Evolutionary conservation across 345 rosid species (phyloP).

Genomic region (Bruguiera sexangula): DNA sequence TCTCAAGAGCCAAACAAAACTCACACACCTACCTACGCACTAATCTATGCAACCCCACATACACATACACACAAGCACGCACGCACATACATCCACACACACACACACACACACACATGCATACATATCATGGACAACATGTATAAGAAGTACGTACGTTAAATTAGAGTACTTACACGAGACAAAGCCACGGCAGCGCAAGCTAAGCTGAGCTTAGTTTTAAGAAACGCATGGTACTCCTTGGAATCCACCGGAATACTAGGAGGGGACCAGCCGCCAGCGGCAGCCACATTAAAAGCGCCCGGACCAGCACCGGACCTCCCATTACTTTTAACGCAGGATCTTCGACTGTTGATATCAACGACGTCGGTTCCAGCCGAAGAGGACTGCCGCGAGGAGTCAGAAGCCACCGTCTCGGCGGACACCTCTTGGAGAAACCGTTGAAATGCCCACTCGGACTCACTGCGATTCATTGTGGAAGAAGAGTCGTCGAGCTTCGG

Average conservation of each 20-base stretch:
- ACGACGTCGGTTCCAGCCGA: slow-evolving; percentile 16
- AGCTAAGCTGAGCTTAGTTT: slow-evolving; percentile 28
- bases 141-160: background rate
- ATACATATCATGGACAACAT: background rate
- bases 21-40: background rate
- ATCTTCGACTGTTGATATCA: background rate
- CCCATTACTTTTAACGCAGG: background rate
- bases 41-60: no score
- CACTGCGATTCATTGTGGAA: slow-evolving; percentile 25
- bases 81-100: no score
- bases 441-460: slow-evolving; percentile 31
- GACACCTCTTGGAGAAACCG: slow-evolving; percentile 25
- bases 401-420: slow-evolving; percentile 1
- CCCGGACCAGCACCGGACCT: background rate
- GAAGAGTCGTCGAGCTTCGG: background rate
- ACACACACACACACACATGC: background rate
- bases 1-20: background rate
- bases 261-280: background rate
- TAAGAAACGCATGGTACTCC: slow-evolving; percentile 24
- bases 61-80: no score
- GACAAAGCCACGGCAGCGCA: slow-evolving; percentile 32
- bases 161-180: slow-evolving; percentile 19
- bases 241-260: slow-evolving; percentile 25
- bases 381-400: slow-evolving; percentile 2
- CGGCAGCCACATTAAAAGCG: background rate